These are phyloP conservation scores for Penicillium fuscoglaucum DNA, from an alignment of 2,329 filamentous ascomycete genomes.

Conservation along the genomic window DNA sequence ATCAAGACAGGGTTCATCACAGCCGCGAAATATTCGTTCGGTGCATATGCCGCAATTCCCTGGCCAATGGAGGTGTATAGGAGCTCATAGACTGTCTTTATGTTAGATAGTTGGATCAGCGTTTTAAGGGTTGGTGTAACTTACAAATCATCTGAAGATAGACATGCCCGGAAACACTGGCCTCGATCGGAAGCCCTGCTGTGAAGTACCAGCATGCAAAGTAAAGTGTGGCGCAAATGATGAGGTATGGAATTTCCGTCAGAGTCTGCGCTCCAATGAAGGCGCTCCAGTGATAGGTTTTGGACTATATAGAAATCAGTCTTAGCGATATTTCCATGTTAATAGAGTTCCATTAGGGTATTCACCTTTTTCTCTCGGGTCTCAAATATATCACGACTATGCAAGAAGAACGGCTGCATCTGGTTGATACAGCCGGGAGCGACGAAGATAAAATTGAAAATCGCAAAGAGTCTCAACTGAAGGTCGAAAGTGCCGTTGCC, in stretches of 20 bases:
- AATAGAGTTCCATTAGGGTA: too few species aligned
- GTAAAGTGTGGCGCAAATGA: constrained; percentile 49
- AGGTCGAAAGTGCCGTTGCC: constrained; percentile 53
- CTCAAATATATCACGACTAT: constrained; percentile 59
- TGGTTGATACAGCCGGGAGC: constrained; percentile 60
- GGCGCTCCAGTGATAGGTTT: constrained; percentile 62
- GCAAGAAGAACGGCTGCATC: constrained; percentile 60
- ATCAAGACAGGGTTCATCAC: constrained; percentile 59
- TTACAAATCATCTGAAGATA: constrained; percentile 44
- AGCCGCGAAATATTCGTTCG: constrained; percentile 60
- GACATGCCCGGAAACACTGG: constrained; percentile 39
- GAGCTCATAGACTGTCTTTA: constrained; percentile 42
- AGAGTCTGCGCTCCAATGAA: constrained; percentile 57
- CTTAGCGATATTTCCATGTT: neutral
- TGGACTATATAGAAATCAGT: constrained; percentile 37
- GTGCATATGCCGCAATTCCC: constrained; percentile 60
- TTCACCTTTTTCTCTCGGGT: constrained; percentile 56
- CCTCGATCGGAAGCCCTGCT: constrained; percentile 46
- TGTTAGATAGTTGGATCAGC: neutral
- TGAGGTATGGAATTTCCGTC: constrained; percentile 50
- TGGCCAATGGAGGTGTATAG: constrained; percentile 48
- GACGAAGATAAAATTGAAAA: constrained; percentile 66
- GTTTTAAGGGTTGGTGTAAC: neutral
- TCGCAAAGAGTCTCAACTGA: constrained; percentile 58
- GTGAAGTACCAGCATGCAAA: constrained; percentile 61